phyloP scores from a whole-genome alignment of 192 early-diverging fungal genomes.

The Dispira simplex region DNA sequence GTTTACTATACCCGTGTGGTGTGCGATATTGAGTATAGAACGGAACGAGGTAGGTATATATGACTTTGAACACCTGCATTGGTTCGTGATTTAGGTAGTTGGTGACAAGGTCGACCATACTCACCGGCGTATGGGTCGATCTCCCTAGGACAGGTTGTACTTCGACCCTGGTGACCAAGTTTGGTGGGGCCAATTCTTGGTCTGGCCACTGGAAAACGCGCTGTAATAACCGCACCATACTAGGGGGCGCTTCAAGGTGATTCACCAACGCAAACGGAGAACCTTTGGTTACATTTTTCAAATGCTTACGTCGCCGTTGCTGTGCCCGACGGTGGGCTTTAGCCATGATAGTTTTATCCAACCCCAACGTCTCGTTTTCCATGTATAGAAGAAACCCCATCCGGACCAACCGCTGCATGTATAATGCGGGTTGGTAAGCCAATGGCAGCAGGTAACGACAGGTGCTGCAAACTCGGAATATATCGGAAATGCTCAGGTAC shows the following conservation, averaged over 20 bases:
- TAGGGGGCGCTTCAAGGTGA: background rate
- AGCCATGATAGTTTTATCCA: no score
- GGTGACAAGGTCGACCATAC: background rate
- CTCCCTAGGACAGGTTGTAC: background rate
- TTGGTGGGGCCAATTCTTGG: background rate
- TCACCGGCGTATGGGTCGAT: background rate
- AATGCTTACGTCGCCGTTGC: no score
- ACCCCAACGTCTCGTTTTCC: background rate
- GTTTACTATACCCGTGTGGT: background rate
- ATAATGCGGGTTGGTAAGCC: slow-evolving; percentile 4
- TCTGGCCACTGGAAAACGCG: slow-evolving; percentile 4
- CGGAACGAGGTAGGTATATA: background rate
- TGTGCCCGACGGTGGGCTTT: no score
- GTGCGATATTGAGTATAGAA: background rate
- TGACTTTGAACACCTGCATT: background rate
- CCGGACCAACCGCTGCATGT: background rate
- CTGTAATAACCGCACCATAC: background rate
- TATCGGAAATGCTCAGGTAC: background rate
- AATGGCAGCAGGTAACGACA: background rate
- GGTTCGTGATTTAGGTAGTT: background rate
- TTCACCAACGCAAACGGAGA: background rate
- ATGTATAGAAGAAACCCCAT: slow-evolving; percentile 1
- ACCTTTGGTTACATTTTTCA: no score
- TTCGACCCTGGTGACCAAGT: background rate
- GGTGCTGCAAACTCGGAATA: background rate